phyloP scores from a whole-genome alignment of 805 yeast species.

The Sugiyamaella americana region DNA sequence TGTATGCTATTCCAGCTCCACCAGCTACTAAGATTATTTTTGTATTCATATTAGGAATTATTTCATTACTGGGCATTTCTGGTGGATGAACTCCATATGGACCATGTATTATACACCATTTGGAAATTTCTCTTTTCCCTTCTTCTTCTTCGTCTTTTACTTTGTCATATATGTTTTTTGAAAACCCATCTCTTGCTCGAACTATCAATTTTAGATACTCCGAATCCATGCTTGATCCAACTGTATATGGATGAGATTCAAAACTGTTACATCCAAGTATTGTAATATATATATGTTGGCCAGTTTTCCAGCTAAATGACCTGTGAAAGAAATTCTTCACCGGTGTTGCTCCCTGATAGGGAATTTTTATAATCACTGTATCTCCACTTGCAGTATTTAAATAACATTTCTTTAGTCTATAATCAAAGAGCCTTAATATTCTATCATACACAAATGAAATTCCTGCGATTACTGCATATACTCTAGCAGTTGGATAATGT shows the following conservation, averaged over 20 bases:
- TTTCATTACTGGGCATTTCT: slow-evolving; percentile 5
- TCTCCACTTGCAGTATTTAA: slow-evolving; percentile 18
- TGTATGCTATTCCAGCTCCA: slow-evolving; percentile 32
- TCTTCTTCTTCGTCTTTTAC: slow-evolving; percentile 3
- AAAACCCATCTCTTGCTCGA: slow-evolving; percentile 30
- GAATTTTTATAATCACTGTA: slow-evolving; percentile 17
- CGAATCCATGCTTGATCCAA: slow-evolving; percentile 17
- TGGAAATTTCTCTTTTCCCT: slow-evolving; percentile 3
- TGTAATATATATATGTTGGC: slow-evolving; percentile 25
- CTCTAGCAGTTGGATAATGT: slow-evolving; percentile 21
- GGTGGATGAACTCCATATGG: slow-evolving; percentile 23
- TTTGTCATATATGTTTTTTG: slow-evolving; percentile 17
- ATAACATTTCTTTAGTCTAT: slow-evolving; percentile 15
- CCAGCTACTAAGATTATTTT: slow-evolving; percentile 28
- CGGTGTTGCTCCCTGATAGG: not conserved
- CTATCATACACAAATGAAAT: slow-evolving; percentile 21
- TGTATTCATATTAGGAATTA: slow-evolving; percentile 1
- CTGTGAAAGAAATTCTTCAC: slow-evolving; percentile 4
- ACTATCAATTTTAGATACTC: slow-evolving; percentile 26
- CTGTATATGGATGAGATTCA: slow-evolving; percentile 25
- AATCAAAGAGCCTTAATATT: slow-evolving; percentile 16
- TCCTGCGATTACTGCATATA: slow-evolving; percentile 21
- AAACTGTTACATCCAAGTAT: slow-evolving; percentile 17
- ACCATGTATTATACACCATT: slow-evolving; percentile 21
- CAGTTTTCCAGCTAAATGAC: slow-evolving; percentile 17